Evolutionary conservation across 768 basidiomycete species (phyloP).

Genomic region (Rhodotorula taiwanensis): DNA sequence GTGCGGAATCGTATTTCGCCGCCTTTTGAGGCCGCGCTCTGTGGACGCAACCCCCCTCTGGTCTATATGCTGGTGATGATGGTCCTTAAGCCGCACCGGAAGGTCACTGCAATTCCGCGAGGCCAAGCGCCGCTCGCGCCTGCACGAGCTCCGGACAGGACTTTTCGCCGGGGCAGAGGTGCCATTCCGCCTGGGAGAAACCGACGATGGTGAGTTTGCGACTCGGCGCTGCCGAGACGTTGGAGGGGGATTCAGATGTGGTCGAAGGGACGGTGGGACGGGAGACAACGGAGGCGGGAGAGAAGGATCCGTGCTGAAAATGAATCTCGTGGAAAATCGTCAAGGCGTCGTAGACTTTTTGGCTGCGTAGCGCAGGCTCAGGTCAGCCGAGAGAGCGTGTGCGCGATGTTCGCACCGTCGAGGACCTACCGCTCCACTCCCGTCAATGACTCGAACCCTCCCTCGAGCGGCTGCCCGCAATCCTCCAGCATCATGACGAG

Average conservation of each 20-base stretch:
- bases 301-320: constrained; percentile 27
- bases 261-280: neutral
- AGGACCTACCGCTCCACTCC: constrained; percentile 3
- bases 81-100: no score
- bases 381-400: no score
- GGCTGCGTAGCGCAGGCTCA: neutral
- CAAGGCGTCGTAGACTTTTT: constrained; percentile 14
- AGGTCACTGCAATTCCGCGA: no score
- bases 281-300: constrained; percentile 24
- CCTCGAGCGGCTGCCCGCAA: constrained; percentile 16
- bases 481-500: constrained; percentile 21
- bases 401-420: no score
- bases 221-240: no score
- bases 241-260: neutral
- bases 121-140: constrained; percentile 13
- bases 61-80: no score
- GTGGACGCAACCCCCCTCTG: no score
- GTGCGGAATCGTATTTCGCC: no score
- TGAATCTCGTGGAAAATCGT: constrained; percentile 24
- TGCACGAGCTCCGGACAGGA: constrained; percentile 22
- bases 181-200: constrained; percentile 29
- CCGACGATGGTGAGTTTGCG: constrained; percentile 22
- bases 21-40: no score
- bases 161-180: constrained; percentile 11
- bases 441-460: constrained; percentile 11